Evolutionary conservation across 1,284 basidiomycete species (phyloP), one percentile per base, ranked within the genome.

Genomic region (Rhodotorula sp.): DNA sequence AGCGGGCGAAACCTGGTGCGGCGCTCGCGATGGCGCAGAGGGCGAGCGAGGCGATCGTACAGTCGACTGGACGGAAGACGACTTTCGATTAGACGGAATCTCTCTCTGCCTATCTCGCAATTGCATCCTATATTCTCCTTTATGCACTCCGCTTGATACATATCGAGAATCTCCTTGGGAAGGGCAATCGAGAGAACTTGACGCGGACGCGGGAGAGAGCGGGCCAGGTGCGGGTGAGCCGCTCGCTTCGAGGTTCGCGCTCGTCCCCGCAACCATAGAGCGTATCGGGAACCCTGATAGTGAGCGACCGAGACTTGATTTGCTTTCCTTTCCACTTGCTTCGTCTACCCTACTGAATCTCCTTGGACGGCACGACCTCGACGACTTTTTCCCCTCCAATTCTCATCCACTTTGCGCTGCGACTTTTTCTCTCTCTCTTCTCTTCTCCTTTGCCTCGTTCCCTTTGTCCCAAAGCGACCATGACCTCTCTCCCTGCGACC

Each of bases 21-120:
- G 93, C 93, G 7, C 85, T 97, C 30, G 93, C 94, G 0, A 86
- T 87, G 69, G 95, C 95, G 26, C 89, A 90, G 79, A 86, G 95
- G 65, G 91, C 92, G 80, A 89, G 88, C 69, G 88, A 87, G 26
- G 91, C 88, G 2, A 95, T 98, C 77, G 85, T 96, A 10, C 88
- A 89, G 44, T 83, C 85, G 73, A 84, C 86, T 76, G 91, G 91
- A n/a, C 87, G 87, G 80, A 96, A 94, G 82, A 89, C 90, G 68
- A 87, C 86, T 42, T 98, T 97, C 79, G 77, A 78, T 5, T 77
- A 72, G 44, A 44, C 22, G 33, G n/a, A 26, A 2, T 3, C 5
- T 33, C 8, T 30, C 12, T 37, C 24, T 24, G 7, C n/a, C n/a
- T n/a, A n/a, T n/a, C 24, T 44, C 20, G 4, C 42, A 10, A 17